These are phyloP conservation scores for Guyanaporus albipodus DNA, from an alignment of 768 basidiomycete species.

Conservation along the genomic window DNA sequence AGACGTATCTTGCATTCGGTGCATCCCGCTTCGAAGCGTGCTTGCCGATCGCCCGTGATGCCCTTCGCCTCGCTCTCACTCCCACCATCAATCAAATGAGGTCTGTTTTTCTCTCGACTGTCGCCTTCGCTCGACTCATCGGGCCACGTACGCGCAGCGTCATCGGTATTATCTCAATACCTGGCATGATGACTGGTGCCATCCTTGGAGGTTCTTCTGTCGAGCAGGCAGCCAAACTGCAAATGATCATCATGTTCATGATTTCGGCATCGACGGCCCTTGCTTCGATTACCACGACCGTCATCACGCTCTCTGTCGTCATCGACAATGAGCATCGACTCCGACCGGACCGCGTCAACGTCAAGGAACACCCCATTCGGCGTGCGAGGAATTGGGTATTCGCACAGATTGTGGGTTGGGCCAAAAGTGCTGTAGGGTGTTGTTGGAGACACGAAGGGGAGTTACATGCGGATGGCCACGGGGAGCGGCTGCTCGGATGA, in stretches of 20 bases:
- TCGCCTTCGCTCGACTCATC: neutral
- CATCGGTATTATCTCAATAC: constrained; percentile 73
- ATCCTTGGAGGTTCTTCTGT: constrained; percentile 84
- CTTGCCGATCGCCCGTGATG: constrained; percentile 71
- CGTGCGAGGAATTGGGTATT: constrained; percentile 32
- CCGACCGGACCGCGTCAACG: constrained; percentile 57
- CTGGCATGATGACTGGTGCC: constrained; percentile 91
- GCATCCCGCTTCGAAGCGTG: constrained; percentile 83
- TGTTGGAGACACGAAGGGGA: constrained; percentile 8
- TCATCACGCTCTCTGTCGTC: constrained; percentile 55
- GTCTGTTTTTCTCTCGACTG: constrained; percentile 29
- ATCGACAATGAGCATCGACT: constrained; percentile 68
- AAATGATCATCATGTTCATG: constrained; percentile 96
- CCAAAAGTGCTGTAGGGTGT: constrained; percentile 5
- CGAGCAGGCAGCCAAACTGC: constrained; percentile 78
- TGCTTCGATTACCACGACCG: constrained; percentile 60
- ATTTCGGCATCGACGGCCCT: constrained; percentile 75
- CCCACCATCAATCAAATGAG: constrained; percentile 88
- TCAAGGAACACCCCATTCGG: constrained; percentile 31
- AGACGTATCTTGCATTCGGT: constrained; percentile 82
- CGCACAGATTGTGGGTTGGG: constrained; percentile 11
- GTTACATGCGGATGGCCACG: neutral
- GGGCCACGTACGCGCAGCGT: constrained; percentile 40
- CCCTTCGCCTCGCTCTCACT: constrained; percentile 72
- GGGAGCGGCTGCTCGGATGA: constrained; percentile 19